A percentile compares a stretch with the other conserved stretches of the same genome.
Conservation (phyloP, 345 rosid species). For the Pistacia atlantica region DNA sequence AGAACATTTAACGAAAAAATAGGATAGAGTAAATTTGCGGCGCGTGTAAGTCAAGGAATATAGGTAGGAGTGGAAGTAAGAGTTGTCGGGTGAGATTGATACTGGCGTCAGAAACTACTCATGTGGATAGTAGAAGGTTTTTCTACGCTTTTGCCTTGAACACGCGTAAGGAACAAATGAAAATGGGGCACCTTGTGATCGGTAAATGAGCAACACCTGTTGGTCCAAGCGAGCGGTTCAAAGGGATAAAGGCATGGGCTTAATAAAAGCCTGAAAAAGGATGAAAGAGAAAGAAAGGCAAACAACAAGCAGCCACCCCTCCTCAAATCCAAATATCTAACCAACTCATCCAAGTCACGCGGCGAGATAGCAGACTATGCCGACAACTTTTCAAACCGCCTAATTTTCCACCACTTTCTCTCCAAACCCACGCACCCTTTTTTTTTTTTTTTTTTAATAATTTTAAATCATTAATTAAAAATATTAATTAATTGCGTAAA, state of each 20-base stretch:
- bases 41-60: slow-evolving; percentile 7
- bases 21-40: not conserved
- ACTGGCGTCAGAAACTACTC: slow-evolving; percentile 29
- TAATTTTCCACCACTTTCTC: not conserved
- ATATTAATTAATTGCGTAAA: not conserved
- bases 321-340: slow-evolving; percentile 12
- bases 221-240: slow-evolving; percentile 40
- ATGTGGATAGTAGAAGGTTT: not conserved
- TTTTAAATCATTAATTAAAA: not conserved
- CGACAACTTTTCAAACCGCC: slow-evolving; percentile 35
- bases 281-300: not conserved
- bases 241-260: slow-evolving; percentile 24
- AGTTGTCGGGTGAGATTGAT: slow-evolving; percentile 31
- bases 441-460: too few relatives aligned
- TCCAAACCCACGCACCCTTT: slow-evolving; percentile 10
- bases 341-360: slow-evolving; percentile 35
- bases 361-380: slow-evolving; percentile 42
- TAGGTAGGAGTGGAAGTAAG: not conserved
- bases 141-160: not conserved
- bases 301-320: not conserved
- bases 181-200: not conserved
- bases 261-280: not conserved
- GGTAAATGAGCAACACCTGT: not conserved
- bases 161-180: slow-evolving; percentile 11
- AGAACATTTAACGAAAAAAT: too few relatives aligned